Percentiles rank a stretch among this genome's conserved stretches.
phyloP scores from a whole-genome alignment of 352 stramenopile species.

The Phytophthora fragariaefolia region DNA sequence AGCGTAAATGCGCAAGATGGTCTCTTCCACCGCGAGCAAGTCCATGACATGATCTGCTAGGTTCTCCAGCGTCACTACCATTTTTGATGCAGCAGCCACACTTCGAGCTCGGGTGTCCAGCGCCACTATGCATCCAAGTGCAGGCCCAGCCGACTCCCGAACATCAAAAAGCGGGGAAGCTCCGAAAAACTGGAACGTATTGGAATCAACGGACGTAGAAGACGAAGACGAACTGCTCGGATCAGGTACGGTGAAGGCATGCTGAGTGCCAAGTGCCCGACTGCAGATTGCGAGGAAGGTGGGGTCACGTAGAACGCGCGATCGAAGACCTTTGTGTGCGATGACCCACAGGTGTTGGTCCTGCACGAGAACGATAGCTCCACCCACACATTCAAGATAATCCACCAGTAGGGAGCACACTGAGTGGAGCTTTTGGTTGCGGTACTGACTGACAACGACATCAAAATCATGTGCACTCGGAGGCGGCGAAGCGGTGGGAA shows the following conservation, averaged over 20 bases:
- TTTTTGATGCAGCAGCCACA: constrained; percentile 42
- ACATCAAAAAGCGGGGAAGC: constrained; percentile 59
- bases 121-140: constrained; percentile 67
- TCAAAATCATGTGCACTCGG: constrained; percentile 45
- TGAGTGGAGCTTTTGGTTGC: constrained; percentile 73
- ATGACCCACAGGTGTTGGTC: constrained; percentile 72
- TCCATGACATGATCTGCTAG: constrained; percentile 69
- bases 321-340: constrained; percentile 60
- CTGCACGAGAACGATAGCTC: constrained; percentile 69
- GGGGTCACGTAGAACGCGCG: constrained; percentile 56
- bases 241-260: constrained; percentile 56
- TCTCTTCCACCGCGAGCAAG: constrained; percentile 61
- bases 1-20: constrained; percentile 62
- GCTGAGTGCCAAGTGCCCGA: constrained; percentile 47
- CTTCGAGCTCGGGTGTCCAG: constrained; percentile 59
- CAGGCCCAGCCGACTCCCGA: constrained; percentile 31
- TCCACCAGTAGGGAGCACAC: constrained; percentile 72
- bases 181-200: constrained; percentile 69
- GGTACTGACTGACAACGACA: constrained; percentile 77
- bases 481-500: constrained; percentile 38
- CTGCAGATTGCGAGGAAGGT: constrained; percentile 70
- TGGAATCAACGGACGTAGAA: constrained; percentile 13
- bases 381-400: constrained; percentile 75
- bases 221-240: constrained; percentile 27
- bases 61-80: constrained; percentile 68